Percentiles rank a stretch among this genome's conserved stretches.
Evolutionary conservation across 352 stramenopile species (phyloP).

Genomic region (Globisporangium canariense): DNA sequence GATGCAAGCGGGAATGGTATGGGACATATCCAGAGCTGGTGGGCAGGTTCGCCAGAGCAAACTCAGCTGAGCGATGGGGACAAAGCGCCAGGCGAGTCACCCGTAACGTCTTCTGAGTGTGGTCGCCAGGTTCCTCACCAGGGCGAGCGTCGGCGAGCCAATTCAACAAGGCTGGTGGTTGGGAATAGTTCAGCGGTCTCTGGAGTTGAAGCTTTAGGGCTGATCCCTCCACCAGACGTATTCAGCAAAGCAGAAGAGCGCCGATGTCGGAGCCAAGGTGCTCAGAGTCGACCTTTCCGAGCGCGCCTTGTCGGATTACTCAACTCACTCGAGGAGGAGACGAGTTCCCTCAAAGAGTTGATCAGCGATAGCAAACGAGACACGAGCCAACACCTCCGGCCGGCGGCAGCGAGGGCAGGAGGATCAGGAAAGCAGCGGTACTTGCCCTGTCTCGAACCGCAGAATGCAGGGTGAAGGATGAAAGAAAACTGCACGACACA

Average conservation of each 20-base stretch:
- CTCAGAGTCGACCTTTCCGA: constrained; percentile 38
- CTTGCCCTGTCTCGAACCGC: constrained; percentile 10
- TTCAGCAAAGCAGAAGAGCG: constrained; percentile 6
- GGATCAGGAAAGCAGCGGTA: constrained; percentile 1
- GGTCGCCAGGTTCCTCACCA: not conserved
- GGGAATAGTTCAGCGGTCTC: not conserved
- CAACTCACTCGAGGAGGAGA: constrained; percentile 69
- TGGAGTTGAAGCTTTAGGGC: not conserved
- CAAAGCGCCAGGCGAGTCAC: constrained; percentile 15
- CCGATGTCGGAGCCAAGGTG: constrained; percentile 19
- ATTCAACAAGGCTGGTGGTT: not conserved
- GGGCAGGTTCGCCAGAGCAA: constrained; percentile 26
- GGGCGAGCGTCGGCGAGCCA: constrained; percentile 8
- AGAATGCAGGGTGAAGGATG: not conserved
- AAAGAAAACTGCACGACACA: not conserved
- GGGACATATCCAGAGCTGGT: constrained; percentile 58
- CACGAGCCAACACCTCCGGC: not conserved
- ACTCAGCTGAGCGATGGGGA: not conserved
- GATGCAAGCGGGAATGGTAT: constrained; percentile 14
- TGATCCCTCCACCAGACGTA: constrained; percentile 3
- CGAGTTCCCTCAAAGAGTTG: constrained; percentile 39
- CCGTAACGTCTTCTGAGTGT: not conserved
- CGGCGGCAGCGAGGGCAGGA: not conserved
- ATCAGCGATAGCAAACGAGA: constrained; percentile 9
- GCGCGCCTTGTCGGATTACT: constrained; percentile 57